phyloP scores from a whole-genome alignment of 2,329 filamentous ascomycete species.

The Coniochaeta pulveracea region DNA sequence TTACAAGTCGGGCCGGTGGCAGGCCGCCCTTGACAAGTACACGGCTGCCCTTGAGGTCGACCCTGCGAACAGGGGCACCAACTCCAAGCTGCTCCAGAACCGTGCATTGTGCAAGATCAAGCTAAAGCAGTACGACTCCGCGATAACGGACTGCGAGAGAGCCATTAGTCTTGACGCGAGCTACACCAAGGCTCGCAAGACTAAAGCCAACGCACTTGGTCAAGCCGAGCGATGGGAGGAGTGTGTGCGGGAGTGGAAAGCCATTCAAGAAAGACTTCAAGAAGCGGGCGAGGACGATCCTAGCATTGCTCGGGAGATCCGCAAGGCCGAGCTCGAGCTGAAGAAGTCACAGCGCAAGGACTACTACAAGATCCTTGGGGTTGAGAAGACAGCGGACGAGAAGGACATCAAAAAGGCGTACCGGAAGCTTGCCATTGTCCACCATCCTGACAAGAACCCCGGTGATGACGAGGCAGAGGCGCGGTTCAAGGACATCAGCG shows the following conservation, averaged over 20 bases:
- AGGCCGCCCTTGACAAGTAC: slow-evolving; percentile 76
- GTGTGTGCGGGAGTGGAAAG: slow-evolving; percentile 79
- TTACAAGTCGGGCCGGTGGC: slow-evolving; percentile 77
- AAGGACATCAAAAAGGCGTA: slow-evolving; percentile 93
- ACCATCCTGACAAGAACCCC: slow-evolving; percentile 97
- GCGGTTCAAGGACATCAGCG: slow-evolving; percentile 94
- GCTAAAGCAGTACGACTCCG: slow-evolving; percentile 72
- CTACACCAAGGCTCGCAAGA: slow-evolving; percentile 87
- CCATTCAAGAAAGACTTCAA: slow-evolving; percentile 69
- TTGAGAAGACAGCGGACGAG: slow-evolving; percentile 77
- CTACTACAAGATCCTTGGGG: slow-evolving; percentile 93
- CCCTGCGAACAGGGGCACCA: slow-evolving; percentile 78
- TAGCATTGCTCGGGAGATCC: slow-evolving; percentile 71
- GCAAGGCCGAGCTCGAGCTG: slow-evolving; percentile 82
- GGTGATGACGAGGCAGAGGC: slow-evolving; percentile 75
- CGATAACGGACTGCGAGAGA: slow-evolving; percentile 75
- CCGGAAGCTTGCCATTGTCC: slow-evolving; percentile 82
- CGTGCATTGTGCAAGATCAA: slow-evolving; percentile 74
- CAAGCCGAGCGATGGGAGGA: slow-evolving; percentile 86
- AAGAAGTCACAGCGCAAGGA: slow-evolving; percentile 98
- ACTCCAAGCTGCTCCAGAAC: slow-evolving; percentile 92
- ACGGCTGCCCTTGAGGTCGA: slow-evolving; percentile 75
- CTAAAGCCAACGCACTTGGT: slow-evolving; percentile 82
- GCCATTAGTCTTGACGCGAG: slow-evolving; percentile 72
- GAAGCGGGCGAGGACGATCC: slow-evolving; percentile 77